phyloP scores from a whole-genome alignment of 257 asterid species.

The Asclepias syriaca region DNA sequence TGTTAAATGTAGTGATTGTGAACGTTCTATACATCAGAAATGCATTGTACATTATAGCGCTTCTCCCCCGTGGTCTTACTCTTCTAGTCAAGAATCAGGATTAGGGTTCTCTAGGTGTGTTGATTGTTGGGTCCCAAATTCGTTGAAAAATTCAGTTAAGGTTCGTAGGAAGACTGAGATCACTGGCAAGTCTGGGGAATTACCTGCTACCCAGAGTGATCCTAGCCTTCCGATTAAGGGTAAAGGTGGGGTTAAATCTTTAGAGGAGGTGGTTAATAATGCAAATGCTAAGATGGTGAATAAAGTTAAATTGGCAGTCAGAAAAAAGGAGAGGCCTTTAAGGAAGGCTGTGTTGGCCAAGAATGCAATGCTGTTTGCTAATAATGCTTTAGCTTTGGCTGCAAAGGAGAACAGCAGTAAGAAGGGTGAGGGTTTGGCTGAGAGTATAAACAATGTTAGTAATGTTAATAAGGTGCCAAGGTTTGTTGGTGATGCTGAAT shows the following conservation, averaged over 20 bases:
- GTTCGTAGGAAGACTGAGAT: constrained; percentile 24
- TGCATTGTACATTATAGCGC: constrained; percentile 47
- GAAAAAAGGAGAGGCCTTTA: constrained; percentile 28
- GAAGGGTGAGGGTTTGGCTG: constrained; percentile 21
- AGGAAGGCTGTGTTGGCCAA: constrained; percentile 27
- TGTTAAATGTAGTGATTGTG: constrained; percentile 45
- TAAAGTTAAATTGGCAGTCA: constrained; percentile 31
- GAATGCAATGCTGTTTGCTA: constrained; percentile 25
- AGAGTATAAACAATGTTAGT: constrained; percentile 7
- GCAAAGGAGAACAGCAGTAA: constrained; percentile 20
- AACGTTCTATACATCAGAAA: constrained; percentile 44
- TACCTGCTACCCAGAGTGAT: constrained; percentile 15
- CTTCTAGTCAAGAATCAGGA: constrained; percentile 10
- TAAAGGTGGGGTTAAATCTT: constrained; percentile 8
- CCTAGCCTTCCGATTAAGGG: constrained; percentile 9
- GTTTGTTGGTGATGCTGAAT: constrained; percentile 40
- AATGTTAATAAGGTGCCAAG: constrained; percentile 16
- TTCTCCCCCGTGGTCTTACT: constrained; percentile 68
- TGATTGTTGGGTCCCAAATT: constrained; percentile 93
- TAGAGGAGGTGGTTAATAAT: constrained; percentile 27
- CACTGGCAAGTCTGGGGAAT: constrained; percentile 24
- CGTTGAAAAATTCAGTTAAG: constrained; percentile 46
- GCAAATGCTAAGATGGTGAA: constrained; percentile 26
- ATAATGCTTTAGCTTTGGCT: constrained; percentile 23
- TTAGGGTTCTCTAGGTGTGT: constrained; percentile 35